Evolutionary conservation across 768 basidiomycete species (phyloP).

Genomic region (Amanita brunnescens): DNA sequence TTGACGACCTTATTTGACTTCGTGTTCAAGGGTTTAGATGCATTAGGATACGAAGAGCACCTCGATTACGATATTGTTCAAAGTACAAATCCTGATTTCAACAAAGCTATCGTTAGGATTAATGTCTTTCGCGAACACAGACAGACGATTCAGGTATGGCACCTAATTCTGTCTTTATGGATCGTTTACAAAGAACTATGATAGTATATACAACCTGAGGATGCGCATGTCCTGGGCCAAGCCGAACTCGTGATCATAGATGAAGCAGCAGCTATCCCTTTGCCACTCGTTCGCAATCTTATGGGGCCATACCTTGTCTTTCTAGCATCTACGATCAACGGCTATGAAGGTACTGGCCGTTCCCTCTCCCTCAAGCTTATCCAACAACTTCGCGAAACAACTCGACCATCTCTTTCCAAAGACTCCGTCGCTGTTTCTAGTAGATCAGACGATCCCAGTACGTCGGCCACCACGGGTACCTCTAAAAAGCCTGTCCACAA

Average conservation of each 20-base stretch:
- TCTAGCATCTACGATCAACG: slow-evolving; percentile 99
- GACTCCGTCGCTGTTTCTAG: slow-evolving; percentile 24
- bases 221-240: slow-evolving; percentile 95
- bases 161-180: neutral
- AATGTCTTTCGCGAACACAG: slow-evolving; percentile 90
- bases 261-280: slow-evolving; percentile 96
- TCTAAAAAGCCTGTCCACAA: slow-evolving; percentile 46
- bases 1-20: slow-evolving; percentile 97
- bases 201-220: slow-evolving; percentile 98
- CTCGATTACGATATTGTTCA: slow-evolving; percentile 95
- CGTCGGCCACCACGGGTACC: slow-evolving; percentile 21
- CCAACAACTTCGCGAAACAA: slow-evolving; percentile 90
- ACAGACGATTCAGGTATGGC: slow-evolving; percentile 89
- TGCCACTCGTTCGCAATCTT: slow-evolving; percentile 90
- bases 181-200: neutral
- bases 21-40: slow-evolving; percentile 94
- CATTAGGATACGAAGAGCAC: slow-evolving; percentile 93
- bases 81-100: slow-evolving; percentile 90
- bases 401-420: slow-evolving; percentile 69
- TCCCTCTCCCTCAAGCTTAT: slow-evolving; percentile 97
- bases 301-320: slow-evolving; percentile 96
- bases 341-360: slow-evolving; percentile 99
- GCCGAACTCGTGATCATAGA: slow-evolving; percentile 97
- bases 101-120: slow-evolving; percentile 91
- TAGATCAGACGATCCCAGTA: slow-evolving; percentile 25